These are phyloP conservation scores for carrot (Daucus carota) DNA, from an alignment of 129 eudicot species.

Conservation along the genomic window DH1_v3.0 NC_030381.2:18207501-18208000, in stretches of 20 bases:
- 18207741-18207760: not conserved
- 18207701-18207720: too few relatives aligned
- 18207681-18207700: not conserved
- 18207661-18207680: not conserved
- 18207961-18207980: not conserved
- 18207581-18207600: not conserved
- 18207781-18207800: not conserved
- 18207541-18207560: too few relatives aligned
- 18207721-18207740: not conserved
- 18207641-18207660: not conserved
- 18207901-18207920: not conserved
- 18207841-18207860: not conserved
- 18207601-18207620: not conserved
- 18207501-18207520: too few relatives aligned
- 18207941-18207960: not conserved
- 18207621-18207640: not conserved
- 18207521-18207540: too few relatives aligned
- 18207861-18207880: not conserved
- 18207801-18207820: not conserved
- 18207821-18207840: too few relatives aligned
- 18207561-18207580: not conserved
- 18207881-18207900: not conserved
- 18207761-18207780: not conserved
- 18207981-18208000: not conserved
- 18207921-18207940: not conserved